Evolutionary conservation across 495 filamentous ascomycete species (phyloP).

Genomic region (Aspergillus conjunctus): DNA sequence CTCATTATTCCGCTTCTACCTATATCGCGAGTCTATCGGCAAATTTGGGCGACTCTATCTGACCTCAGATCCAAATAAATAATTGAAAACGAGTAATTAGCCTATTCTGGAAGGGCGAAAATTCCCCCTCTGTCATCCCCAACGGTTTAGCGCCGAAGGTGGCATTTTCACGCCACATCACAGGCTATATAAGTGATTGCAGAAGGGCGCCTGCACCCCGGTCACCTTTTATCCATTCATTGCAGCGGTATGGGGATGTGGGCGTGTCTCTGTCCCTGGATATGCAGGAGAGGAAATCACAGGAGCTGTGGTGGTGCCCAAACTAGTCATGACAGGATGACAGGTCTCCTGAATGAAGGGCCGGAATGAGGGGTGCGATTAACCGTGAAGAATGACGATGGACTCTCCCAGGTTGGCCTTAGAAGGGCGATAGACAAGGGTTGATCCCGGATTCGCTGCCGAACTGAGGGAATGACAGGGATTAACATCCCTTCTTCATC

Average conservation of each 20-base stretch:
- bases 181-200: neutral
- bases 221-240: neutral
- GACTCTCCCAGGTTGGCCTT: neutral
- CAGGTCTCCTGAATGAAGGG: slow-evolving; percentile 8
- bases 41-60: neutral
- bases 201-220: neutral
- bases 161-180: neutral
- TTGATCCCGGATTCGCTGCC: neutral
- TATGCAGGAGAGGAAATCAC: slow-evolving; percentile 2
- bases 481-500: neutral
- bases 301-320: slow-evolving; percentile 4
- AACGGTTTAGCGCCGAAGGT: neutral
- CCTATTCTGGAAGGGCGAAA: neutral
- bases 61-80: slow-evolving; percentile 1
- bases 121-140: neutral
- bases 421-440: slow-evolving; percentile 4
- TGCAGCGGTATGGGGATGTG: neutral
- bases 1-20: neutral
- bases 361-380: neutral
- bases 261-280: neutral
- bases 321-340: slow-evolving; percentile 7
- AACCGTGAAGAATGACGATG: slow-evolving; percentile 2
- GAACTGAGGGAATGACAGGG: slow-evolving; percentile 1
- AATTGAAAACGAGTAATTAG: neutral
- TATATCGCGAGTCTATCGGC: neutral